phyloP scores from a whole-genome alignment of 2,329 filamentous ascomycete species.

The Knufia fluminis region DNA sequence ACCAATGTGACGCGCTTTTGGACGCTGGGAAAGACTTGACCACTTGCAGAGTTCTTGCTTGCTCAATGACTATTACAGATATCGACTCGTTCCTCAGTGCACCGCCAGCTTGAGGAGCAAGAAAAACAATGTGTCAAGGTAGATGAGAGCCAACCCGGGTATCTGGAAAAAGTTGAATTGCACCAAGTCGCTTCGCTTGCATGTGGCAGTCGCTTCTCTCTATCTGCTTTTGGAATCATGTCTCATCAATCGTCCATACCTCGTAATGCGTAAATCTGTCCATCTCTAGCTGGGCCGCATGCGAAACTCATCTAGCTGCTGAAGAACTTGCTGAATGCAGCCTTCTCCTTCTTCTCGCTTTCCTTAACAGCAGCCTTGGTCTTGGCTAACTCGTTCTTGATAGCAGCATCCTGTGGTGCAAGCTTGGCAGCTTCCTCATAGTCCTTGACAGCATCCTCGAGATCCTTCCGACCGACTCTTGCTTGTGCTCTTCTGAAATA shows the following conservation, averaged over 20 bases:
- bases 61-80: too few relatives aligned
- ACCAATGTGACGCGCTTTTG: too few relatives aligned
- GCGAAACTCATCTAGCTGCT: neutral
- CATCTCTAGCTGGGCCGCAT: too few relatives aligned
- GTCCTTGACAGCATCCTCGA: conserved; percentile 68
- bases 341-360: conserved; percentile 78
- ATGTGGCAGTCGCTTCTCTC: neutral
- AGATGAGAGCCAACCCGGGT: too few relatives aligned
- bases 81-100: too few relatives aligned
- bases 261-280: neutral
- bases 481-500: conserved; percentile 74
- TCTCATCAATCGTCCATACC: neutral
- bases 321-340: conserved; percentile 88
- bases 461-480: conserved; percentile 67
- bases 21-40: too few relatives aligned
- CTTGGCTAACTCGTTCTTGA: conserved; percentile 64
- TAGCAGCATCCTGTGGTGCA: conserved; percentile 63
- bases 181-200: neutral
- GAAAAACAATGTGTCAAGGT: too few relatives aligned
- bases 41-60: too few relatives aligned
- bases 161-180: too few relatives aligned
- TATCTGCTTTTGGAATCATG: neutral
- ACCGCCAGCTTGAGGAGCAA: too few relatives aligned
- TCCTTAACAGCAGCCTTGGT: conserved; percentile 69
- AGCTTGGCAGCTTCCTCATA: conserved; percentile 67